These are phyloP conservation scores for Fraxinus latifolia DNA, from an alignment of 305 asterid genomes.

Conservation along the genomic window DNA sequence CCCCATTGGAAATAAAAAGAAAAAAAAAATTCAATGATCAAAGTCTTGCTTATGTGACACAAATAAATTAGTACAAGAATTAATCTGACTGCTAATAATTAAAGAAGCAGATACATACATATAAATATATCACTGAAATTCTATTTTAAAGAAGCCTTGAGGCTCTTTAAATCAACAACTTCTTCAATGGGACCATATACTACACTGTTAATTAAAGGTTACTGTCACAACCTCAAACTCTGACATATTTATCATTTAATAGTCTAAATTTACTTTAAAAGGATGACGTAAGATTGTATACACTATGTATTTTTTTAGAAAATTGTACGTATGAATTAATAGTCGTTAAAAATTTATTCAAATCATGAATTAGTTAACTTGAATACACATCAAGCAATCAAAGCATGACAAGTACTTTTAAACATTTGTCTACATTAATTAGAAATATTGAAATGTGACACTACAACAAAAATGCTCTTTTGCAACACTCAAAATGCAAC, in stretches of 20 bases:
- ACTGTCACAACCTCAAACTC: neutral
- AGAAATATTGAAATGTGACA: too few species aligned
- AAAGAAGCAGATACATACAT: neutral
- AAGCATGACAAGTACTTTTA: neutral
- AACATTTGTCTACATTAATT: neutral
- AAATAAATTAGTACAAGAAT: neutral
- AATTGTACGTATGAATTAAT: neutral
- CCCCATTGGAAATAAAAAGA: neutral
- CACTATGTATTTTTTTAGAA: neutral
- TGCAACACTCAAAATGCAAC: too few species aligned
- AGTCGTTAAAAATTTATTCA: neutral
- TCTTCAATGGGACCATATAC: neutral
- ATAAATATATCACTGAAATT: neutral
- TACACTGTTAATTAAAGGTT: neutral
- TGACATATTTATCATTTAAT: neutral
- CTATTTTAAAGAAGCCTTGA: neutral
- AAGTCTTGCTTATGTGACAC: neutral
- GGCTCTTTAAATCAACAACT: neutral
- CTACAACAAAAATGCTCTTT: too few species aligned
- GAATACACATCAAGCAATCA: neutral
- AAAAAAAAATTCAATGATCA: too few species aligned
- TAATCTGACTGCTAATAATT: neutral
- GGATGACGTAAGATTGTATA: neutral
- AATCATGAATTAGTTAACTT: neutral
- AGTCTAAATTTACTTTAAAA: neutral